Base-by-base conservation (phyloP, 1,284 basidiomycete genomes). In the Ganoderma meredithae region DNA sequence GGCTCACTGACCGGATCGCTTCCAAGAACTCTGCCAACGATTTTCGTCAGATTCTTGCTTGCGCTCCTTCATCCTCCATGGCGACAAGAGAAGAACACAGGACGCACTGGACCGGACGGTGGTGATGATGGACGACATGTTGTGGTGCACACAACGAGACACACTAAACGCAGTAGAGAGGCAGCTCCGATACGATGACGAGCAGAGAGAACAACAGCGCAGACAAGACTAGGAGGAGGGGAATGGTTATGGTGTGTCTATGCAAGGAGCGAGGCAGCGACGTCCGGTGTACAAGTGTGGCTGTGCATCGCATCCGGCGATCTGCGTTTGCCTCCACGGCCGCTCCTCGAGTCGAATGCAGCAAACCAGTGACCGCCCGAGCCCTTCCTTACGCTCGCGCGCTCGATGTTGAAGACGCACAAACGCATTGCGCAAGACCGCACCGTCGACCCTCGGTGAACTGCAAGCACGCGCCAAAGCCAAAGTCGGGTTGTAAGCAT, bases 1-100 rank as follows among this genome's bases (percentile, higher is more conserved):
- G 93, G 76, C 94, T 90, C 59, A 95, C 89, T 61, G 91, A 93
- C 79, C 92, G 87, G 76, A 95, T 91, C 33, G 91, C 90, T 66
- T 94, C 90, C 67, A 95, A 84, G 78, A 95, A 93, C 77, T 90
- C 93, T 95, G 75, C 15, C 58, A 40, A 60, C 39, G n/a, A 60
- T 60, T 13, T 39, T 40, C n/a, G 58, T 60, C 58, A 60, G 58
- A 60, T 19, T 33, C 55, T n/a, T 33, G 17, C 17, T 19, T 19
- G n/a, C 36, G 15, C 22, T 40, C 39, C 58, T 25, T 15, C 39
- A 22, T 40, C 39, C 40, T 19, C 55, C 27, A 56, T 15, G 6
- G 15, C 52, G 22, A 53, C n/a, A 31, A 27, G 25, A 19, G 53
- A 66, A 49, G 56, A 56, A 36, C 22, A 60, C 25, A 53, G 49